Percentiles rank a stretch among this genome's conserved stretches.
Conservation (phyloP, 169 alveolate species). For the Cryptosporidium parvum region DNA sequence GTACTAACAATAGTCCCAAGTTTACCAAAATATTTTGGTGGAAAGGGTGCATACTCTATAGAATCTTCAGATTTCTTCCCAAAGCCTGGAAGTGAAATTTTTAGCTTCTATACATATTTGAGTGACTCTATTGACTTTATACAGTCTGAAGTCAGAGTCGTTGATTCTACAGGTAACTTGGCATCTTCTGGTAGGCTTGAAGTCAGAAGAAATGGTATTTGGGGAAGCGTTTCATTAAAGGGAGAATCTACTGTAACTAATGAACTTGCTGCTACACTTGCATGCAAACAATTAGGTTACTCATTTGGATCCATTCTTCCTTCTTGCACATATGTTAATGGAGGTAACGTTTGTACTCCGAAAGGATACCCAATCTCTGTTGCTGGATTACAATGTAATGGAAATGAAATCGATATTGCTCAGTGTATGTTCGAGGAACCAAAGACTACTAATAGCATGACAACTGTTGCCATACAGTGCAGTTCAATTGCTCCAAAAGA, state of each 20-base stretch:
- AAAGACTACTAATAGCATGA: conserved; percentile 25
- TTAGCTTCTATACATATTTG: conserved; percentile 79
- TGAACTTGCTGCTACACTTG: conserved; percentile 73
- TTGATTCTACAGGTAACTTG: conserved; percentile 85
- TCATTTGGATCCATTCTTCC: conserved; percentile 50
- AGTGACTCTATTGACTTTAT: conserved; percentile 88
- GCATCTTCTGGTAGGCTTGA: conserved; percentile 82
- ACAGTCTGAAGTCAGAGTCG: conserved; percentile 87
- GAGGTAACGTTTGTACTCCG: conserved; percentile 71
- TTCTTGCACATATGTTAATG: conserved; percentile 67
- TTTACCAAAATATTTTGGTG: conserved; percentile 81
- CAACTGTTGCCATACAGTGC: conserved; percentile 66
- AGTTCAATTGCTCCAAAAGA: conserved; percentile 68
- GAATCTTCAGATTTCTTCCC: conserved; percentile 80
- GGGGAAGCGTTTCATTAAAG: conserved; percentile 79
- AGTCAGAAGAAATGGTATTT: conserved; percentile 77
- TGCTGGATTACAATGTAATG: conserved; percentile 72
- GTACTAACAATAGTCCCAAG: conserved; percentile 85
- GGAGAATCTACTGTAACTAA: conserved; percentile 68
- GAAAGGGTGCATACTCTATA: conserved; percentile 70
- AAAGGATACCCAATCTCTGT: conserved; percentile 72
- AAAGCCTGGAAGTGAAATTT: conserved; percentile 78
- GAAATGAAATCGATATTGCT: conserved; percentile 65
- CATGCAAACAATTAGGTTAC: conserved; percentile 65
- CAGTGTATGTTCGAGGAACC: conserved; percentile 72